Conservation (phyloP, 73 alveolate species). For the Paramecium biaurelia region DNA sequence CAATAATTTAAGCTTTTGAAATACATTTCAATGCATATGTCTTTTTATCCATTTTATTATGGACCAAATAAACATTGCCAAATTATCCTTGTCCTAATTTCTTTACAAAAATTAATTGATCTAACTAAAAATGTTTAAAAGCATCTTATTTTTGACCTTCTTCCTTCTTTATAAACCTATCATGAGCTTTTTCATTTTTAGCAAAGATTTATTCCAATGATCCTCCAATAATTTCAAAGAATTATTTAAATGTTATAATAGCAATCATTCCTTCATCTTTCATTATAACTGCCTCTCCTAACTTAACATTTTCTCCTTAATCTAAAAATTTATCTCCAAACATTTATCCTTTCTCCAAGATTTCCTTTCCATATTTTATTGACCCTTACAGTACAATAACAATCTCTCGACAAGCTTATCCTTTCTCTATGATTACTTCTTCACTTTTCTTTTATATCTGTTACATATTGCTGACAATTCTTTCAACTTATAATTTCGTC, state of each 20-base stretch:
- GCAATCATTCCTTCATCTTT: slow-evolving; percentile 53
- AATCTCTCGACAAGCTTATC: slow-evolving; percentile 18
- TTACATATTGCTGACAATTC: slow-evolving; percentile 19
- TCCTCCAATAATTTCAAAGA: slow-evolving; percentile 61
- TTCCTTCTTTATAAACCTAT: slow-evolving; percentile 48
- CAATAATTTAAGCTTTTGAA: slow-evolving; percentile 49
- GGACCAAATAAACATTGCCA: slow-evolving; percentile 67
- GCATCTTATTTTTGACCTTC: slow-evolving; percentile 50
- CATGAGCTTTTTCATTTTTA: slow-evolving; percentile 60
- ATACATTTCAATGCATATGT: slow-evolving; percentile 67
- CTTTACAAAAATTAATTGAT: slow-evolving; percentile 32
- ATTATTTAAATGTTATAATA: neutral
- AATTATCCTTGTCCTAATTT: slow-evolving; percentile 67
- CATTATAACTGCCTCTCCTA: slow-evolving; percentile 14
- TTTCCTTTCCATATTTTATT: neutral
- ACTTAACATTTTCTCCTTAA: slow-evolving; percentile 5
- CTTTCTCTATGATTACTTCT: neutral
- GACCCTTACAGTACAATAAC: slow-evolving; percentile 55
- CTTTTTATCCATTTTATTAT: slow-evolving; percentile 55
- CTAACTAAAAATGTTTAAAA: slow-evolving; percentile 57
- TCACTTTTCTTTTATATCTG: neutral
- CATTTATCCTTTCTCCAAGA: slow-evolving; percentile 1
- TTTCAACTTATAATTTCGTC: slow-evolving; percentile 62
- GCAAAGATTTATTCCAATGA: slow-evolving; percentile 46
- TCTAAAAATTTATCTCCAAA: slow-evolving; percentile 42